Evolutionary conservation across 345 rosid genomes (phyloP), one percentile per base, ranked within the genome.

Genomic region (Laguncularia racemosa): DNA sequence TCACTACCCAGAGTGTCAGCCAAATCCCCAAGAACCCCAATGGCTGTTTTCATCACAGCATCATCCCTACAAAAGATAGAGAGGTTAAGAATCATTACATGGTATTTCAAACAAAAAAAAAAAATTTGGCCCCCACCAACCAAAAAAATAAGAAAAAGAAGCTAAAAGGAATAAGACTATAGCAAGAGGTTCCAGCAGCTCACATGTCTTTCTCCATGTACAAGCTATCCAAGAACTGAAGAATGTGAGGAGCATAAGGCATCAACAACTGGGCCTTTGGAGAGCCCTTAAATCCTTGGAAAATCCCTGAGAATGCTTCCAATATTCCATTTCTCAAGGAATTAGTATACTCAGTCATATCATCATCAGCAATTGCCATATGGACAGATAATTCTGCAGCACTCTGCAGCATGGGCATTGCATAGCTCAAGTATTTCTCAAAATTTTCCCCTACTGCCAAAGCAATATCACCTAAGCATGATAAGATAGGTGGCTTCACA

Each of bases 21-120:
- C 15, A 92, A 87, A 77, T 92, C 96, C 26, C 98, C 98, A 85
- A 86, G 81, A 50, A 91, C 96, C 0, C 93, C 98, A 23, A 89
- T 84, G 11, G 95, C 92, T 8, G 95, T 96, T 71, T 80, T 92
- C 5, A 91, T 89, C 52, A 92, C 91, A 52, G 78, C 67, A 73
- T 89, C 98, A 56, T 92, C 93, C 80, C 96, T 92, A 74, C 45
- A 52, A 59, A 28, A 49, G 13, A 7, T 13, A 48, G 0, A 16
- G 6, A 45, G 55, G 45, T 13, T 33, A 50, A 64, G 46, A 50
- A n/a, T 46, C n/a, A 48, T 57, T 50, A 46, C 4, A 13, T 28
- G n/a, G 48, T 52, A 53, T 38, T 40, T 57, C 50, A 47, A 44
- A 45, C n/a, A n/a, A n/a, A n/a, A n/a, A n/a, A n/a, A n/a, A n/a